phyloP scores from a whole-genome alignment of 2,329 filamentous ascomycete genomes.

The Drechslerella dactyloides region DNA sequence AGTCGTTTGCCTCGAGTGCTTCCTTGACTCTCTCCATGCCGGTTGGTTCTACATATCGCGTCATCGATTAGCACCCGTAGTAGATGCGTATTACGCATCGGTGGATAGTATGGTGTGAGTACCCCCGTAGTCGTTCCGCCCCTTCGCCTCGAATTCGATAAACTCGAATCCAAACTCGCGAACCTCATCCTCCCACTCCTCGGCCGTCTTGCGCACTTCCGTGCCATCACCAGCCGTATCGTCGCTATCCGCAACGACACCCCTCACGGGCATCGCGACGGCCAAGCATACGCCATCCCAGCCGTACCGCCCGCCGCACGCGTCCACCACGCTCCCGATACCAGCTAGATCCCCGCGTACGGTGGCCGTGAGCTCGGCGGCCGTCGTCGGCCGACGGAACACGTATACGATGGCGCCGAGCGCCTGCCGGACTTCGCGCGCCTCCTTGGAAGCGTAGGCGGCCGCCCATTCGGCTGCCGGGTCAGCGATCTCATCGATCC shows the following conservation, averaged over 20 bases:
- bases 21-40: conserved; percentile 68
- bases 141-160: conserved; percentile 63
- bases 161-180: conserved; percentile 68
- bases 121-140: conserved; percentile 54
- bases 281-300: conserved; percentile 72
- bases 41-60: conserved; percentile 62
- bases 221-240: conserved; percentile 54
- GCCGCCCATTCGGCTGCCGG: conserved; percentile 61
- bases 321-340: conserved; percentile 60
- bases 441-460: conserved; percentile 68
- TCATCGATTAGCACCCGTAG: conserved; percentile 52
- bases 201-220: conserved; percentile 58
- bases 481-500: conserved; percentile 67
- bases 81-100: not conserved
- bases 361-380: not conserved
- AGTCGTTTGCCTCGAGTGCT: conserved; percentile 71
- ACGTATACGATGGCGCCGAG: conserved; percentile 68
- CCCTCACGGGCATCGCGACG: conserved; percentile 61
- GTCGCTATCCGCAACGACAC: too few relatives aligned
- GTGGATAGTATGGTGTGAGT: not conserved
- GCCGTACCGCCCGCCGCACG: conserved; percentile 63
- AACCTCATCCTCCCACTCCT: conserved; percentile 59
- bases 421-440: conserved; percentile 68
- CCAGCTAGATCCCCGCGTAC: conserved; percentile 28
- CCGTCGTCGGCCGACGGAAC: conserved; percentile 57